Base-by-base conservation (phyloP, 352 stramenopile species). In the Phytophthora pinifolia region DNA sequence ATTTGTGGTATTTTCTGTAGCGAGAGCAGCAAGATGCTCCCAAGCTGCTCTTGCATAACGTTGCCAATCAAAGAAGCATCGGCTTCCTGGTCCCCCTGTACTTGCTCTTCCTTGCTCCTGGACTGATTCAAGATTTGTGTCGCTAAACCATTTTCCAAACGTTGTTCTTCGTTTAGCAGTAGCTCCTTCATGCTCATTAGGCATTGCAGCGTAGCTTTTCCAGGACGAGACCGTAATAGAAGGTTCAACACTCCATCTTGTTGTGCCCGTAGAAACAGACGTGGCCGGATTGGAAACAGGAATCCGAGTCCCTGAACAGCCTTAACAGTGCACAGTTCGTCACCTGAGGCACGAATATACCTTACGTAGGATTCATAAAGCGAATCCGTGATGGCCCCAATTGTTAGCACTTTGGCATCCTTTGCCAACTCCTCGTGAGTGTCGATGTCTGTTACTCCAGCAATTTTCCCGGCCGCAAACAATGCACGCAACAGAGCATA, bases 61-160 rank as follows among this genome's bases (percentile, higher is more conserved):
- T 84, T 84, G 25, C 84, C 86, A 35, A 96, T 93, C n/a, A 94
- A 70, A 6, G 82, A 86, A 15, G 82, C 82, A 29, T 93, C 83
- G 12, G 79, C 82, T 72, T 94, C 83, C 59, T 94, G 86, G 36
- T 96, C 86, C n/a, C 86, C 83, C 62, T 87, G 77, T 18, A 96
- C 77, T 62, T 93, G 82, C 7, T 86, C 62, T 33, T 84, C 71
- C 48, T 87, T 92, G 31, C 67, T 86, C 46, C 81, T 90, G 43
- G 72, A 70, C n/a, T 56, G 59, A 41, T 75, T 64, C 57, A 76
- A 76, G 29, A 61, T 75, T 27, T 67, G 65, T 30, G 64, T 56
- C 0, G 72, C 65, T 4, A 64, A 18, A 3, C 74, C 76, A 17
- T 81, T 79, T 57, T 86, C 80, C 17, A 92, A 54, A 12, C 84